Evolutionary conservation across 1,284 basidiomycete genomes (phyloP).

Genomic region (Porogramme epimiltina): DNA sequence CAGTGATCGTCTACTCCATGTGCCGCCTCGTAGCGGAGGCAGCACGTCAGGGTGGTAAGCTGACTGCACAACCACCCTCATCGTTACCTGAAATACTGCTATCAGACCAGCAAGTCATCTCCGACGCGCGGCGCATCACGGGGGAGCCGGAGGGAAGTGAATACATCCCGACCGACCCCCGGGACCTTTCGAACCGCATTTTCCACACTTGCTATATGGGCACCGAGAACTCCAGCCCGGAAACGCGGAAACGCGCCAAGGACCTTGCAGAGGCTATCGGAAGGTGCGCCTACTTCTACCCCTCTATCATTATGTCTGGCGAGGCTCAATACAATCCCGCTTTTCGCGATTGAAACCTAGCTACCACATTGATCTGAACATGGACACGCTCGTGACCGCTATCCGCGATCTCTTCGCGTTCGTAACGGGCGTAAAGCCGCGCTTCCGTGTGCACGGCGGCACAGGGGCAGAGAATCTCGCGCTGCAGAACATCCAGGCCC

Average conservation of each 20-base stretch:
- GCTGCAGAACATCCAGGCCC: constrained; percentile 97
- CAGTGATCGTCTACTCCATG: constrained; percentile 96
- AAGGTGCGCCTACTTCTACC: constrained; percentile 50
- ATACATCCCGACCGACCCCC: constrained; percentile 85
- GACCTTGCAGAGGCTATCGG: constrained; percentile 88
- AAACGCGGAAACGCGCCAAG: constrained; percentile 87
- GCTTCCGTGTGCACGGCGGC: constrained; percentile 90
- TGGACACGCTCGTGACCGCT: constrained; percentile 89
- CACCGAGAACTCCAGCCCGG: constrained; percentile 90
- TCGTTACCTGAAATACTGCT: background rate
- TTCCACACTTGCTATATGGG: constrained; percentile 99
- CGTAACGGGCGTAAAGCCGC: constrained; percentile 83
- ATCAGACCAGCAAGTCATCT: constrained; percentile 84
- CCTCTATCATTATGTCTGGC: no score
- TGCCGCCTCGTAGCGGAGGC: constrained; percentile 87
- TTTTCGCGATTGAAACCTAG: constrained; percentile 39
- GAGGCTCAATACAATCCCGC: background rate
- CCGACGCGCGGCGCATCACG: constrained; percentile 87
- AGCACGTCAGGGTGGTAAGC: constrained; percentile 67
- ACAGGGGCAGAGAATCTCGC: constrained; percentile 90
- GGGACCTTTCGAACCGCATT: constrained; percentile 83
- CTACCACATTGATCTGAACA: constrained; percentile 95
- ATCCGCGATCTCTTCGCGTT: constrained; percentile 83
- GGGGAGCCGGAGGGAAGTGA: constrained; percentile 80
- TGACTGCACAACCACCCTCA: no score